These are phyloP conservation scores for Mycena belliarum DNA, from an alignment of 768 basidiomycete genomes.

Conservation along the genomic window DNA sequence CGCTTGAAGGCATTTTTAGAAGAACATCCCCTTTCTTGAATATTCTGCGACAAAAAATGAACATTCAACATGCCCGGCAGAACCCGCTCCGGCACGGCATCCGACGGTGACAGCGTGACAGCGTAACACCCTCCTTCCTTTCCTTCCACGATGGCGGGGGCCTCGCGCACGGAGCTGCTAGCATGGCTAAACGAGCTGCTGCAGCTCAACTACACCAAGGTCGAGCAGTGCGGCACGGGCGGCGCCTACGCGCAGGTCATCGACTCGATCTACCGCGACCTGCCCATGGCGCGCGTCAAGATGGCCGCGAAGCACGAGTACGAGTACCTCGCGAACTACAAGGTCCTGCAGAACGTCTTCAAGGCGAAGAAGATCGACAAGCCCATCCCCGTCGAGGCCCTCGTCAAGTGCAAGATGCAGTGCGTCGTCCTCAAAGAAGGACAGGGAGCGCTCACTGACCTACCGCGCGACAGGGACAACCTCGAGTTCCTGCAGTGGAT, in stretches of 20 bases:
- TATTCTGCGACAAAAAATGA: no score
- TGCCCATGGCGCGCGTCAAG: slow-evolving; percentile 92
- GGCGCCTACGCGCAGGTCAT: slow-evolving; percentile 94
- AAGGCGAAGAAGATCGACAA: slow-evolving; percentile 93
- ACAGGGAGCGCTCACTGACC: no score
- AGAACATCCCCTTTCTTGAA: no score
- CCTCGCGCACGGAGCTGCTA: slow-evolving; percentile 85
- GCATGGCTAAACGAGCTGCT: slow-evolving; percentile 95
- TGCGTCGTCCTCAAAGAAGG: slow-evolving; percentile 48
- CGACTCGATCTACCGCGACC: slow-evolving; percentile 91
- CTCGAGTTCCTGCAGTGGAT: slow-evolving; percentile 98
- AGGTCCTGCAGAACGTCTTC: slow-evolving; percentile 92
- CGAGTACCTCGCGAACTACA: slow-evolving; percentile 94
- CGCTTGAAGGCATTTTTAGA: no score
- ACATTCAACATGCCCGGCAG: no score
- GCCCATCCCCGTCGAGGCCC: slow-evolving; percentile 94
- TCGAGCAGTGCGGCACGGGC: slow-evolving; percentile 53
- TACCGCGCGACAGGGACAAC: slow-evolving; percentile 66
- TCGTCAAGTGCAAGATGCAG: slow-evolving; percentile 99
- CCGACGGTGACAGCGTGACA: no score
- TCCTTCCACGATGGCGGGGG: slow-evolving; percentile 46
- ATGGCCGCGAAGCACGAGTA: slow-evolving; percentile 96
- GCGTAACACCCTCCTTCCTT: not conserved
- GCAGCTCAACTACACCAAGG: slow-evolving; percentile 86
- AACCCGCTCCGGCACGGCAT: no score